Conservation (phyloP, 495 filamentous ascomycete genomes). For the Cercophora samala region DNA sequence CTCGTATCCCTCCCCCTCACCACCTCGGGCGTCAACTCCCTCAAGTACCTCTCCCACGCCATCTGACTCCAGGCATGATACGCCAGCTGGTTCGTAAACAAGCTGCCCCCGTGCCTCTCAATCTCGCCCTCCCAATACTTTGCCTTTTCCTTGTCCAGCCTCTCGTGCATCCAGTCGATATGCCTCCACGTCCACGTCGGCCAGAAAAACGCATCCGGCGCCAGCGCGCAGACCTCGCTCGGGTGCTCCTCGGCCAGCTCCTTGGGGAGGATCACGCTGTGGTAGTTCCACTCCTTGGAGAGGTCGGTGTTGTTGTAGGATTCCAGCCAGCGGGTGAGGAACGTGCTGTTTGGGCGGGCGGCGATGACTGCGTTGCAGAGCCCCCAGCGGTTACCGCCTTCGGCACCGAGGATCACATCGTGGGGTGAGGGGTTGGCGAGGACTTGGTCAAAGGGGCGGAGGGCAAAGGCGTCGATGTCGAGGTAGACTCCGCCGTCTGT, state of each 20-base stretch:
- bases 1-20: constrained; percentile 40
- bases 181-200: constrained; percentile 49
- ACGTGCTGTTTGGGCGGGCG: constrained; percentile 40
- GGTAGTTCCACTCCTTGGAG: constrained; percentile 46
- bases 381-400: constrained; percentile 46
- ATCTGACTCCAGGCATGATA: constrained; percentile 50
- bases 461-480: constrained; percentile 43
- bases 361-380: constrained; percentile 48
- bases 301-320: constrained; percentile 40
- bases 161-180: constrained; percentile 47
- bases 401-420: constrained; percentile 45
- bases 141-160: constrained; percentile 32
- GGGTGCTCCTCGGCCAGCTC: constrained; percentile 37
- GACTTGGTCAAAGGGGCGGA: constrained; percentile 38
- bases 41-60: constrained; percentile 43
- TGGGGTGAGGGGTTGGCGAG: constrained; percentile 44
- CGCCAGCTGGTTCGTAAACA: constrained; percentile 45
- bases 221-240: constrained; percentile 41
- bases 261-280: constrained; percentile 44
- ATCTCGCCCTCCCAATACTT: constrained; percentile 38
- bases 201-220: constrained; percentile 49
- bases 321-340: constrained; percentile 43
- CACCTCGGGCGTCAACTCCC: constrained; percentile 36
- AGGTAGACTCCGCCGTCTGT: constrained; percentile 47
- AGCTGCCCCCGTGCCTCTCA: constrained; percentile 36